phyloP scores from a whole-genome alignment of 2,329 filamentous ascomycete species.

The Alternaria brassicae region DNA sequence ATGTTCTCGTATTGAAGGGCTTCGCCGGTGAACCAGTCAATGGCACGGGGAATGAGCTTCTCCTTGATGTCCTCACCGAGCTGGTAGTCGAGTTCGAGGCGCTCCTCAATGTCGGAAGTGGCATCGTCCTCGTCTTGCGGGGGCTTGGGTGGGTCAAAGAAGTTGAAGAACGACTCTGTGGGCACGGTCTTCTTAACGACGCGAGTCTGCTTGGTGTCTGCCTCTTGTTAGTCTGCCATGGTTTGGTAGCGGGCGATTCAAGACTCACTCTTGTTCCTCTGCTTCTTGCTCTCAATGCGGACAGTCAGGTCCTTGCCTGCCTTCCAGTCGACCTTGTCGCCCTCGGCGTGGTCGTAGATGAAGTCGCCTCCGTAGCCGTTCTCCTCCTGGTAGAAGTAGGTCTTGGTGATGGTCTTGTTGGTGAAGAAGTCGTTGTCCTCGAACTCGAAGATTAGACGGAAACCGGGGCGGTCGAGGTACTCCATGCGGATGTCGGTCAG shows the following conservation, averaged over 20 bases:
- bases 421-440: constrained; percentile 94
- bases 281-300: constrained; percentile 97
- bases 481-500: constrained; percentile 97
- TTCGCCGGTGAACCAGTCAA: constrained; percentile 99
- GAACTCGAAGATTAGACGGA: constrained; percentile 98
- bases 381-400: constrained; percentile 99
- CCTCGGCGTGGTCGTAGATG: constrained; percentile 99
- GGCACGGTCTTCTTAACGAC: constrained; percentile 99
- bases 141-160: constrained; percentile 94
- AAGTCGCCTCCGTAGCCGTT: constrained; percentile 98
- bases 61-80: constrained; percentile 99
- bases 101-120: constrained; percentile 92
- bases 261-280: constrained; percentile 94
- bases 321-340: constrained; percentile 98
- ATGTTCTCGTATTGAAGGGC: constrained; percentile 96
- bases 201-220: constrained; percentile 98
- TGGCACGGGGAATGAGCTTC: constrained; percentile 97
- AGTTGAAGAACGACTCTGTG: constrained; percentile 97
- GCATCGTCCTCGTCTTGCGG: constrained; percentile 78
- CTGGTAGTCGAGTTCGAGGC: constrained; percentile 97
- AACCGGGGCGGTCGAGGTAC: constrained; percentile 97
- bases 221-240: constrained; percentile 21
- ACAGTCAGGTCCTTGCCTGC: constrained; percentile 91
- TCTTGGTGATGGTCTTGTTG: constrained; percentile 97
- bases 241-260: no score